Percentiles rank a stretch among this genome's conserved stretches.
phyloP scores from a whole-genome alignment of 192 early-diverging fungal genomes.

The Linnemannia schmuckeri region DNA sequence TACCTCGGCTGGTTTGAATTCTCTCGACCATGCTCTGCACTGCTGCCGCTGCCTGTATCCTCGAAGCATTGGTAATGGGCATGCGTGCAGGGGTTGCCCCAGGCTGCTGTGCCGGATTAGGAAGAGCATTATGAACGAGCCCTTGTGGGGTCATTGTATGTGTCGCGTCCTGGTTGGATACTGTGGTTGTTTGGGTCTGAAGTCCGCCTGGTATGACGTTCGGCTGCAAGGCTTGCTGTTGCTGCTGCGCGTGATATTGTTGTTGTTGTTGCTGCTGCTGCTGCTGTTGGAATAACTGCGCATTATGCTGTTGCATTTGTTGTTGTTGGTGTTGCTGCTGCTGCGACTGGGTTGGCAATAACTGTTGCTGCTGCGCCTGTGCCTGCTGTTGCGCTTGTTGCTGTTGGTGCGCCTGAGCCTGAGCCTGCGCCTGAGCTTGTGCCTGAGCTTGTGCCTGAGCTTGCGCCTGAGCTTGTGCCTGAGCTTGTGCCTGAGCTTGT shows the following conservation, averaged over 20 bases:
- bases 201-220: constrained; percentile 5
- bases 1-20: constrained; percentile 56
- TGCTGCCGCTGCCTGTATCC: constrained; percentile 41
- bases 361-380: constrained; percentile 22
- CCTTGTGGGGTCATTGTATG: constrained; percentile 6
- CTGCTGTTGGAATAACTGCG: constrained; percentile 18
- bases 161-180: neutral
- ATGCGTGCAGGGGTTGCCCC: constrained; percentile 15
- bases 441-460: constrained; percentile 3
- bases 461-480: constrained; percentile 26
- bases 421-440: constrained; percentile 13
- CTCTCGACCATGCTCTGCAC: constrained; percentile 58
- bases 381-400: constrained; percentile 30
- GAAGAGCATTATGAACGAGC: neutral
- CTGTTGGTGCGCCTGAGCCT: constrained; percentile 11
- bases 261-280: constrained; percentile 22
- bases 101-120: constrained; percentile 5
- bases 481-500: constrained; percentile 13
- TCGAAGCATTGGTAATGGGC: constrained; percentile 31
- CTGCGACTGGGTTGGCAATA: neutral
- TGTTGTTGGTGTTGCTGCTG: constrained; percentile 18
- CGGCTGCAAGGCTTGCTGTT: constrained; percentile 20
- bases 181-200: neutral
- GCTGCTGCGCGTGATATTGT: constrained; percentile 21
- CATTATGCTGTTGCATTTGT: constrained; percentile 33